Base-by-base conservation (phyloP, 2,329 filamentous ascomycete species). In the Parascedosporium putredinis region DNA sequence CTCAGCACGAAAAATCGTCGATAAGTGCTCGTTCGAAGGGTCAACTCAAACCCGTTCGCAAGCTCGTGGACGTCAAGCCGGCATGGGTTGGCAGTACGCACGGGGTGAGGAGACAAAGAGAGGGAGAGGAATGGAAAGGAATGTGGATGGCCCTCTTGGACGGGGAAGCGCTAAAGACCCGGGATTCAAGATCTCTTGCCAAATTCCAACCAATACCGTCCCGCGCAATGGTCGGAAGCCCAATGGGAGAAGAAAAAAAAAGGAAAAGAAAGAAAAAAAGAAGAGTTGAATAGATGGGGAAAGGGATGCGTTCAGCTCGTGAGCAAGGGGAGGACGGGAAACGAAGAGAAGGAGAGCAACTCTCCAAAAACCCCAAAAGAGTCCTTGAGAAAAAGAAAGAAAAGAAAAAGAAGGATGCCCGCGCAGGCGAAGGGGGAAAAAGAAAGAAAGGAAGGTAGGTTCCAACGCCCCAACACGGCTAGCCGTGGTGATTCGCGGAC, bases 361-460 rank as follows among this genome's bases (percentile, higher is more conserved):
- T n/a, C n/a, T n/a, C n/a, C n/a, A n/a, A n/a, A n/a, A n/a, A 31
- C 12, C 27, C 18, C 45, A 16, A 16, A 23, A 36, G 23, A 36
- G 45, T 24, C 9, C 14, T 6, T 40, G n/a, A 16, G 34, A n/a
- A n/a, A n/a, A n/a, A 7, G 5, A 36, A 47, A 47, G 45, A 23
- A 43, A 42, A 27, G 23, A 25, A 27, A 27, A 20, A 16, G 12
- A 43, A 49, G 43, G 16, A n/a, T n/a, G n/a, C n/a, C n/a, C n/a
- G n/a, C n/a, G n/a, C n/a, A n/a, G n/a, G n/a, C n/a, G n/a, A 43
- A 56, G 46, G 51, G 49, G 52, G 51, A 56, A 55, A 57, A 61
- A 53, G 4, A 23, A 16, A 14, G 33, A 16, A 31, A 50, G 18
- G 10, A 49, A 49, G 47, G 12, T 24, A 42, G 54, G 55, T 61